Conservation (phyloP, 176 grass and related monocot species). For the Poa annua region DNA sequence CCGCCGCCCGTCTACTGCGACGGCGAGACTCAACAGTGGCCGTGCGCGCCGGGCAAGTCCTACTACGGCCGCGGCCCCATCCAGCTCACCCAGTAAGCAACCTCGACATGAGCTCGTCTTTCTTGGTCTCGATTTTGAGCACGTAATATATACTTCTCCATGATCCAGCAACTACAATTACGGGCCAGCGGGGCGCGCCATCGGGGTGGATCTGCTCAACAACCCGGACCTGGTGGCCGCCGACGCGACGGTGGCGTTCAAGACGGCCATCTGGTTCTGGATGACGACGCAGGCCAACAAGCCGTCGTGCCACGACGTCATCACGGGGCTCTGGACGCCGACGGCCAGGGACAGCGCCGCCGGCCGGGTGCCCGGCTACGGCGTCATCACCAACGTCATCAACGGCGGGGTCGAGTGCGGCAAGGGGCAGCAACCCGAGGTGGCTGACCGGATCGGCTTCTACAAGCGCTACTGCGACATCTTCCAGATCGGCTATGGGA, state of each 20-base stretch:
- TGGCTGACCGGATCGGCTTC: not conserved
- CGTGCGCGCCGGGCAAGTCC: too few species aligned
- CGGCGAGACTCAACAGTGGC: too few species aligned
- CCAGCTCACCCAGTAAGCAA: too few species aligned
- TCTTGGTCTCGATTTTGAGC: too few species aligned
- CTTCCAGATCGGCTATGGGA: not conserved
- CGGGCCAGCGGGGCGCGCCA: not conserved
- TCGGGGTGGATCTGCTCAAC: conserved; percentile 28
- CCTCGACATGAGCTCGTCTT: too few species aligned
- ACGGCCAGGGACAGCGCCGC: not conserved
- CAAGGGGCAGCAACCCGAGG: not conserved
- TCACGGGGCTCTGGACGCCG: conserved; percentile 24
- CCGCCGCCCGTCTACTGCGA: too few species aligned
- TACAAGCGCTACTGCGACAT: not conserved
- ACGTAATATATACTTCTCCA: too few species aligned
- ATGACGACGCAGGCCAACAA: not conserved
- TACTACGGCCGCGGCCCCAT: too few species aligned
- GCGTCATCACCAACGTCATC: conserved; percentile 44
- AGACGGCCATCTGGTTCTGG: conserved; percentile 35
- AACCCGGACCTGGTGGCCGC: conserved; percentile 44
- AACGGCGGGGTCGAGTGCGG: conserved; percentile 39
- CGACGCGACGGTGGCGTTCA: too few species aligned
- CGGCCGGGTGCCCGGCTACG: not conserved
- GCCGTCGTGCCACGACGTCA: conserved; percentile 36
- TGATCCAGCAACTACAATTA: conserved; percentile 53